Conservation (phyloP, 2,329 filamentous ascomycete genomes). For the Xylariales sp. region DNA sequence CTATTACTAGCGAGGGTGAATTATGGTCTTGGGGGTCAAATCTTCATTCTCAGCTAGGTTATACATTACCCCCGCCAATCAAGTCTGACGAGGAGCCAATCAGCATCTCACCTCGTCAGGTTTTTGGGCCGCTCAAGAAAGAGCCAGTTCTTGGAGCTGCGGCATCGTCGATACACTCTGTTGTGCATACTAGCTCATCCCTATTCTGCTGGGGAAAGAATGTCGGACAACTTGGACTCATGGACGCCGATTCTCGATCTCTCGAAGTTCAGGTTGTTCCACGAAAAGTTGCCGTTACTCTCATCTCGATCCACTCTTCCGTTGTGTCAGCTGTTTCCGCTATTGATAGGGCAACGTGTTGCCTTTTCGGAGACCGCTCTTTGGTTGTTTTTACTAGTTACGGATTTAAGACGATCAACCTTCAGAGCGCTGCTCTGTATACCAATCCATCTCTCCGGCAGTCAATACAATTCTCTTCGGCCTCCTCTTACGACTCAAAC, state of each 20-base stretch:
- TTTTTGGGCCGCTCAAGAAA: conserved; percentile 91
- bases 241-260: conserved; percentile 94
- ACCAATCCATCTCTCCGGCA: conserved; percentile 72
- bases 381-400: conserved; percentile 97
- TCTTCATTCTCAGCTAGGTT: conserved; percentile 85
- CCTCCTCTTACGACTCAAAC: conserved; percentile 72
- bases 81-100: conserved; percentile 85
- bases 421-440: conserved; percentile 78
- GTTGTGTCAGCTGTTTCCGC: conserved; percentile 82
- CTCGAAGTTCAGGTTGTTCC: conserved; percentile 85
- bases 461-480: conserved; percentile 69
- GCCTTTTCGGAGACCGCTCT: conserved; percentile 85
- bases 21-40: conserved; percentile 97
- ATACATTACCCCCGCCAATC: conserved; percentile 74
- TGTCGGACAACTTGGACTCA: conserved; percentile 89
- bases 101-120: conserved; percentile 83
- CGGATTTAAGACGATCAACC: conserved; percentile 90
- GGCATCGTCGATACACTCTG: conserved; percentile 91
- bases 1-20: conserved; percentile 85
- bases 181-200: conserved; percentile 82
- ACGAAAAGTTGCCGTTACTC: conserved; percentile 86
- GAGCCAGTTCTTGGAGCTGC: conserved; percentile 84
- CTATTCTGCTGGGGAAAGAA: conserved; percentile 97
- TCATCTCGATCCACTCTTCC: conserved; percentile 72
- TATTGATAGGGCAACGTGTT: conserved; percentile 89